Evolutionary conservation across 2,329 filamentous ascomycete genomes (phyloP), one percentile per base, ranked within the genome.

Genomic region (Penicillium sp.): DNA sequence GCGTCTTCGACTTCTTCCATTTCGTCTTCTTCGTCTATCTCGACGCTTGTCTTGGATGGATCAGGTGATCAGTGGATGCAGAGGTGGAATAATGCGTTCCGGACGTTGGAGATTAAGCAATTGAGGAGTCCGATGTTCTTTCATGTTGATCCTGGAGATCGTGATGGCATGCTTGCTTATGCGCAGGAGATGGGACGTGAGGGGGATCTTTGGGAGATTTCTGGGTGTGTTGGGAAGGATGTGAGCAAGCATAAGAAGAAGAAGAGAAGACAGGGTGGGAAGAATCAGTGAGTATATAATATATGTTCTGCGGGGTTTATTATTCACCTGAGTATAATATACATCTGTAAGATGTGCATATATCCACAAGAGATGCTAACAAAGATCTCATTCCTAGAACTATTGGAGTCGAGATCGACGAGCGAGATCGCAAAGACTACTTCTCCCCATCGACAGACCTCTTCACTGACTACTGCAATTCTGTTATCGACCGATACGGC

Each of bases 121-220:
- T 76, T 95, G 39, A 82, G 90, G 16, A 92, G 89, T 63, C 90
- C 89, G 0, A 90, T 93, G 87, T 89, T 93, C 67, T 93, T 91
- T 77, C 90, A 95, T 68, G 80, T 90, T 14, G 90, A 93, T 67
- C 90, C 90, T 0, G 79, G 83, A 1, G 90, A 93, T 71, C 80
- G 89, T 1, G 90, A 93, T 74, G 87, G 87, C 0, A 75, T 93
- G 64, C 75, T 93, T 22, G 87, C 86, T 1, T 90, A 87, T 72
- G 82, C 88, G 0, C 86, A 89, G 64, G 80, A 83, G 55, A 77
- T 82, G 19, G 81, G 81, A 0, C 75, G 86, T n/a, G 82, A 86
- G 56, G 73, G 75, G 6, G 89, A 93, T 65, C 73, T 92, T 9
- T 78, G 83, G 47, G 88, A 93, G 73, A 87, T 93, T 48, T 77